Evolutionary conservation across 192 early-diverging fungal genomes (phyloP).

Genomic region (Coemansia sp.): DNA sequence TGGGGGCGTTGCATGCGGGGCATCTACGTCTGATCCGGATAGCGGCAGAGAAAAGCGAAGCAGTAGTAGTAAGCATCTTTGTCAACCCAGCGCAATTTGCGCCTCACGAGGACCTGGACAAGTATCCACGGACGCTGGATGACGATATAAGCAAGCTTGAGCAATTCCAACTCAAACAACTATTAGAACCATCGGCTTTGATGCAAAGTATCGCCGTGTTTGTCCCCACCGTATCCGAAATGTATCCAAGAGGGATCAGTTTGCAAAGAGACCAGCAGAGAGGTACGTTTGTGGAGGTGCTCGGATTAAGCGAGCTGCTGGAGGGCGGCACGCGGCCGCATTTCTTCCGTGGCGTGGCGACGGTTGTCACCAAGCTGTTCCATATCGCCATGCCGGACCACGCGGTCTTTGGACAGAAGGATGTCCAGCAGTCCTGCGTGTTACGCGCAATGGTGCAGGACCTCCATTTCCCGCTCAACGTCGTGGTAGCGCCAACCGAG

Average conservation of each 20-base stretch:
- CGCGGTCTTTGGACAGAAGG: conserved; percentile 96
- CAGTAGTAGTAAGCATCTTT: conserved; percentile 85
- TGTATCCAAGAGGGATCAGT: conserved; percentile 92
- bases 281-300: conserved; percentile 91
- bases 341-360: conserved; percentile 97
- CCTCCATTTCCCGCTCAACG: conserved; percentile 72
- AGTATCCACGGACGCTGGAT: conserved; percentile 86
- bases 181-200: neutral
- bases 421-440: conserved; percentile 90
- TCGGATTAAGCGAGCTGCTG: conserved; percentile 87
- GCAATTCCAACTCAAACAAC: conserved; percentile 6
- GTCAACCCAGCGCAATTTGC: conserved; percentile 99
- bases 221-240: conserved; percentile 75
- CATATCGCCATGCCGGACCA: conserved; percentile 81
- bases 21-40: conserved; percentile 71
- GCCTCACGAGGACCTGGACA: conserved; percentile 87
- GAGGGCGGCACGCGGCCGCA: conserved; percentile 90
- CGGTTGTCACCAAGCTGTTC: conserved; percentile 91
- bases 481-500: conserved; percentile 73
- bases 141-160: conserved; percentile 71
- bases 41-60: conserved; percentile 64
- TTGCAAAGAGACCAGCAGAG: conserved; percentile 75
- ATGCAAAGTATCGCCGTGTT: conserved; percentile 35
- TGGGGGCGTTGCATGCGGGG: conserved; percentile 94
- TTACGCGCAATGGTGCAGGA: conserved; percentile 80